These are phyloP conservation scores for Russula brevipes DNA, from an alignment of 768 basidiomycete species.

Conservation along the genomic window DNA sequence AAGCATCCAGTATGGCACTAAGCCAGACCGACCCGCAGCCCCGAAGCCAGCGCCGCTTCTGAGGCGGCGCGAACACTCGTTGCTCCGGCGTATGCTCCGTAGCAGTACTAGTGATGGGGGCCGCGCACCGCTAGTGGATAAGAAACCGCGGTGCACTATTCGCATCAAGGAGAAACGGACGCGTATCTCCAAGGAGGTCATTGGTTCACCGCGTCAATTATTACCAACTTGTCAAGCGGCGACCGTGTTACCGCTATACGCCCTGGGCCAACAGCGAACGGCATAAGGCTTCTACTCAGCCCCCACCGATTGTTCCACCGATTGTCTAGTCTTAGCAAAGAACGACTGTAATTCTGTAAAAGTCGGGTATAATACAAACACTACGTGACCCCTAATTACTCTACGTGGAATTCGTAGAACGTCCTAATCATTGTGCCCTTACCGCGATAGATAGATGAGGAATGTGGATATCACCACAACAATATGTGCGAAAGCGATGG, in stretches of 20 bases:
- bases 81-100: constrained; percentile 14
- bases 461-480: neutral
- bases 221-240: neutral
- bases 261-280: neutral
- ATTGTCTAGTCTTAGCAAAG: neutral
- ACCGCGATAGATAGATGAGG: neutral
- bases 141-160: neutral
- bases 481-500: neutral
- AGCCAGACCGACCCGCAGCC: constrained; percentile 9
- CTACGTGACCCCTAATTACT: neutral
- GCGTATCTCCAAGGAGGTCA: constrained; percentile 14
- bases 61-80: constrained; percentile 19
- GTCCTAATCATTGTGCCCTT: neutral
- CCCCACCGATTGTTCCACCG: too few species aligned
- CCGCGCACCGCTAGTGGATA: neutral
- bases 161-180: constrained; percentile 3
- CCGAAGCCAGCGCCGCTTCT: constrained; percentile 18
- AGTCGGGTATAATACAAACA: neutral
- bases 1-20: neutral
- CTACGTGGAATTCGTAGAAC: neutral
- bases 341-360: neutral
- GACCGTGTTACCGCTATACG: neutral
- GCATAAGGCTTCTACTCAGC: neutral
- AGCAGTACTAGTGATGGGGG: neutral
- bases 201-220: constrained; percentile 16